A percentile compares a stretch with the other conserved stretches of the same genome.
These are phyloP conservation scores for Rhodotorula sp. DNA, from an alignment of 1,284 basidiomycete species.

Conservation along the genomic window DNA sequence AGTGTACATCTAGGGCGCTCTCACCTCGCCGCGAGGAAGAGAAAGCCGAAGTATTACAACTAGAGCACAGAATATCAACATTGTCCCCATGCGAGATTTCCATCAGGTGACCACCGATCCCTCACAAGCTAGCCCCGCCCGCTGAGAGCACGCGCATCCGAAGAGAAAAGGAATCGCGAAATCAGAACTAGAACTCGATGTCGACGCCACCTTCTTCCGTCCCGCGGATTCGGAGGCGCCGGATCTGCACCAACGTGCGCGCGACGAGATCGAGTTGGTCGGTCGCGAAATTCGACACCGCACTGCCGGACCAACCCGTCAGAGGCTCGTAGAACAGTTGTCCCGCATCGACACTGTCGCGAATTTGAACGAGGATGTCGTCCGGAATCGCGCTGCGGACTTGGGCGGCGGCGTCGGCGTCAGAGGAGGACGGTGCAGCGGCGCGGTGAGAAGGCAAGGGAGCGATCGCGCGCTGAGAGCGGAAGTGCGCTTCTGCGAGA, in stretches of 20 bases:
- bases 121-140: too few relatives aligned
- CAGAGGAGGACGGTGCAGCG: too few relatives aligned
- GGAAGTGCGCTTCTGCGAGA: conserved; percentile 12
- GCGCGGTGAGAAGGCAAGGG: conserved; percentile 2
- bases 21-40: too few relatives aligned
- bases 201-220: neutral
- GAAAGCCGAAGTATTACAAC: too few relatives aligned
- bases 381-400: too few relatives aligned
- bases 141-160: too few relatives aligned
- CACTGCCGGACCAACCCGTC: neutral
- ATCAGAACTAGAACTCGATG: neutral
- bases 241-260: neutral
- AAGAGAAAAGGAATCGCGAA: too few relatives aligned
- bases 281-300: neutral
- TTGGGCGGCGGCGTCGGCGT: too few relatives aligned
- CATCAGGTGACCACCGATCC: too few relatives aligned
- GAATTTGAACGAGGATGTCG: neutral
- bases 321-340: neutral
- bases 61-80: too few relatives aligned
- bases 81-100: too few relatives aligned
- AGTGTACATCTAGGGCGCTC: too few relatives aligned
- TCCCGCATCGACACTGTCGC: neutral
- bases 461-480: conserved; percentile 10
- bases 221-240: neutral
- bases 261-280: neutral